Conservation (phyloP, 129 eudicot genomes). For the Saussurea involucrata region DNA sequence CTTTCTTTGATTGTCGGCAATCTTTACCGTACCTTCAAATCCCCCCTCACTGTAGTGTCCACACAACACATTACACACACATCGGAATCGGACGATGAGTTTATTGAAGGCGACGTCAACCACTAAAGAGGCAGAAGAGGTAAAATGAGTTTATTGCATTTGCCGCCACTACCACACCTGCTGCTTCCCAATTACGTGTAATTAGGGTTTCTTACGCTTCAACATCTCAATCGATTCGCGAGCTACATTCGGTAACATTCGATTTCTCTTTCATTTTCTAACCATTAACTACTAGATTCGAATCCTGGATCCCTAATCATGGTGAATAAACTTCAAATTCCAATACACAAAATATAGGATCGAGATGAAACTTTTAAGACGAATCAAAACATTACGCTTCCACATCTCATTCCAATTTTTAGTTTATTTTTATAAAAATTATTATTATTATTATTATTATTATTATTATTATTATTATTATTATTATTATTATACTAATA, state of each 20-base stretch:
- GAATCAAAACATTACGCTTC: no score
- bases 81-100: background rate
- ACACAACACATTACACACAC: background rate
- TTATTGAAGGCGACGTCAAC: conserved; percentile 9
- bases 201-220: conserved; percentile 34
- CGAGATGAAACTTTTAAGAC: background rate
- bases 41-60: background rate
- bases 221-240: conserved; percentile 35
- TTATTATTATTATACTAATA: no score
- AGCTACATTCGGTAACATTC: conserved; percentile 38
- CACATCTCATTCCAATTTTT: no score
- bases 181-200: conserved; percentile 18
- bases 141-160: conserved; percentile 11
- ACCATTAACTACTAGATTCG: background rate
- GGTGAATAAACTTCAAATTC: background rate
- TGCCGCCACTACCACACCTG: background rate
- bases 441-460: no score
- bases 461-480: no score
- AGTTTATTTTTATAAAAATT: no score
- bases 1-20: background rate
- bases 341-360: background rate
- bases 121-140: background rate
- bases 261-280: background rate
- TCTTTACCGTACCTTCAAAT: background rate
- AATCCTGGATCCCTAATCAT: background rate